phyloP scores from a whole-genome alignment of 768 basidiomycete species.

The Psilocybe azurescens region DNA sequence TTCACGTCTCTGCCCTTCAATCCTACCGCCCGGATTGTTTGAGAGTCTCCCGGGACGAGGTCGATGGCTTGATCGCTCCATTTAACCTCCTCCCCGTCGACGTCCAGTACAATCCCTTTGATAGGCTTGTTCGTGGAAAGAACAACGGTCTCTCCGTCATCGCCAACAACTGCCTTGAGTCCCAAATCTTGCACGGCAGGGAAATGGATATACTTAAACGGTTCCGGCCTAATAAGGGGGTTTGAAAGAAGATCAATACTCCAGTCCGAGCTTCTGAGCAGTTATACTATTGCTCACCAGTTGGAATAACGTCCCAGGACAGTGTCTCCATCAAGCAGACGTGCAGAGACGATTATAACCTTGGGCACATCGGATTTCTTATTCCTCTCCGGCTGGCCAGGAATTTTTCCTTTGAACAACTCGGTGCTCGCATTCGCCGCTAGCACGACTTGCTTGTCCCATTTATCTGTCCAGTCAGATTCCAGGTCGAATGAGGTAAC shows the following conservation, averaged over 20 bases:
- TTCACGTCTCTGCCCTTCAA: constrained; percentile 69
- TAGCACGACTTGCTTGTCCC: constrained; percentile 57
- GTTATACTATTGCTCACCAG: constrained; percentile 50
- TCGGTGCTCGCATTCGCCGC: constrained; percentile 83
- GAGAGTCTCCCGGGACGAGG: constrained; percentile 84
- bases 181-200: constrained; percentile 64
- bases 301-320: constrained; percentile 79
- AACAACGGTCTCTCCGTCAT: constrained; percentile 63
- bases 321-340: constrained; percentile 60
- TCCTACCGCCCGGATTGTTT: constrained; percentile 68
- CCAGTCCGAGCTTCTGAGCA: not conserved
- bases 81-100: constrained; percentile 66
- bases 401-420: constrained; percentile 71
- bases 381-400: constrained; percentile 75
- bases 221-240: constrained; percentile 77
- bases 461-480: constrained; percentile 59
- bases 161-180: constrained; percentile 53
- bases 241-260: too few species aligned
- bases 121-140: constrained; percentile 71
- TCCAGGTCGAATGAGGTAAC: constrained; percentile 68
- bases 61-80: constrained; percentile 95
- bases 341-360: constrained; percentile 73
- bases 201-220: constrained; percentile 91
- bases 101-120: constrained; percentile 88
- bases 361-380: constrained; percentile 68